Evolutionary conservation across 2,329 filamentous ascomycete species (phyloP).

Genomic region (Claviceps sp.): DNA sequence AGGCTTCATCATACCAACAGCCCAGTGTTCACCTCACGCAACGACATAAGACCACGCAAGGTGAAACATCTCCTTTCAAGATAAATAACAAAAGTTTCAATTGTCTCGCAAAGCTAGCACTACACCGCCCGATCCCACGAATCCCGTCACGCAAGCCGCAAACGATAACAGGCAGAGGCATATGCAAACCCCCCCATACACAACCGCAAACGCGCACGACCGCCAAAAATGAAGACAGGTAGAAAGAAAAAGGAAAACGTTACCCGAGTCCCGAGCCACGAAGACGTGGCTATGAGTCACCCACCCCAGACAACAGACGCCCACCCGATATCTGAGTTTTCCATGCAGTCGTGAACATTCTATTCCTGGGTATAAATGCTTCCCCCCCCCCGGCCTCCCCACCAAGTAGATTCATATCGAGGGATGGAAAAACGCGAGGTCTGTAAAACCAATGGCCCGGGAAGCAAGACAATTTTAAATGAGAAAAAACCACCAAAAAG

Average conservation of each 20-base stretch:
- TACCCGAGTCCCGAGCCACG: background rate
- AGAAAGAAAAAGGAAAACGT: background rate
- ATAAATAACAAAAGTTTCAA: background rate
- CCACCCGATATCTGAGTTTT: background rate
- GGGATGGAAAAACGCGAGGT: background rate
- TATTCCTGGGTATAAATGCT: conserved; percentile 1
- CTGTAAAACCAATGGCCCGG: background rate
- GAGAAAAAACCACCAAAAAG: background rate
- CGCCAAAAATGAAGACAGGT: background rate
- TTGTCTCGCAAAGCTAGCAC: background rate
- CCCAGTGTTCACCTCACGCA: no score
- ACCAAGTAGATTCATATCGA: background rate
- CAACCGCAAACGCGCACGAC: background rate
- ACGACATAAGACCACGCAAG: no score
- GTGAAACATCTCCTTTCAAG: no score
- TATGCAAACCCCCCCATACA: background rate
- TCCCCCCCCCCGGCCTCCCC: background rate
- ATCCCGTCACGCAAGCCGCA: background rate
- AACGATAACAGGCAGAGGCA: background rate
- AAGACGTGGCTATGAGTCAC: background rate
- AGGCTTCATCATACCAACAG: no score
- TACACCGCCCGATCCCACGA: background rate
- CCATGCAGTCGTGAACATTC: background rate
- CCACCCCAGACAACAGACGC: background rate
- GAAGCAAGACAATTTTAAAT: background rate